Base-by-base conservation (phyloP, 352 stramenopile genomes). In the Phytophthora litchii region DNA sequence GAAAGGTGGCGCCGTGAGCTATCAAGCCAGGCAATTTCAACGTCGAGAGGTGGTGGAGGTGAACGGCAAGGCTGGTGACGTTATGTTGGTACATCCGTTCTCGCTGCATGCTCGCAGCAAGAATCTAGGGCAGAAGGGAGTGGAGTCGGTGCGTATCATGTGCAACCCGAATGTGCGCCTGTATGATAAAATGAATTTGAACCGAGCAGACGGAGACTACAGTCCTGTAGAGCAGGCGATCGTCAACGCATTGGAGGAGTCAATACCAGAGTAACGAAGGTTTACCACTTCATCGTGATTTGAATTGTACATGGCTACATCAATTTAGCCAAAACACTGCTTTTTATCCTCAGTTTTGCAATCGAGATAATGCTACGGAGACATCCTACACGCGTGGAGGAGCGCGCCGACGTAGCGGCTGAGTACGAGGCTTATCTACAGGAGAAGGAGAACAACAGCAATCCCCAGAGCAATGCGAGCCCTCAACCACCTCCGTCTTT, bases 41-140 rank as follows among this genome's bases (percentile, higher is more conserved):
- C 72, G 64, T 3, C 42, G 29, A 8, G 45, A 70, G 19, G 67
- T 91, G 8, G 70, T 91, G 23, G 86, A 95, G 57, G 80, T 89
- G 37, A 77, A 78, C 25, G 84, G 84, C 14, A 60, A 66, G 14
- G 84, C 84, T 10, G 86, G 86, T 2, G 86, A 95, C 32, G 71
- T 95, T 14, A 86, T 91, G 74, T 63, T 95, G 13, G 83, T 88
- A 29, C 86, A 95, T 48, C 86, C 86, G 12, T 89, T 95, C 42
- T 47, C 92, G 21, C 60, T 95, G 19, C 86, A 95, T 43, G 80
- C 82, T n/a, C 76, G 86, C 0, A 89, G 74, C 27, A 87, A 86
- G 44, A 90, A 92, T 37, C 67, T 88, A 8, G 79, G 77, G 1
- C 35, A 62, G 5, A 77, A 72, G n/a, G 74, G 76, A 19, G 59